Evolutionary conservation across 768 basidiomycete genomes (phyloP).

Genomic region (Omphalotus guepiniiformis): DNA sequence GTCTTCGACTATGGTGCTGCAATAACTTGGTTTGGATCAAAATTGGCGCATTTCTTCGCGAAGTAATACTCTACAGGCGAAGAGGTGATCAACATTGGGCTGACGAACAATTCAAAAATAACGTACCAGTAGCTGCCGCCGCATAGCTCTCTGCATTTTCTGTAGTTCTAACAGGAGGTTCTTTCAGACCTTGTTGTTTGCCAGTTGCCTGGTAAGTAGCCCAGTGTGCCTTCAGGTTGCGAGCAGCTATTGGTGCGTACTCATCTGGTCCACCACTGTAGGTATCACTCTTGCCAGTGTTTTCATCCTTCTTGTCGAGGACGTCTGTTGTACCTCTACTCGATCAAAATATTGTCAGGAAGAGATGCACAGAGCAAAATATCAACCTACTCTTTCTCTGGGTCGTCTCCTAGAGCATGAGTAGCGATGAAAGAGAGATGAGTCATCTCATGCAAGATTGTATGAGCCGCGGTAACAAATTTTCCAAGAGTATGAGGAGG

Average conservation of each 20-base stretch:
- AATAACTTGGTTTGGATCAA: background rate
- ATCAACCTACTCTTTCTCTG: too few relatives aligned
- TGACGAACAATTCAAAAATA: background rate
- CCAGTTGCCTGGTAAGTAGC: background rate
- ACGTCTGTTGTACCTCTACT: background rate
- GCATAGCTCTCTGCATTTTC: background rate
- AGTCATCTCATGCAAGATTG: background rate
- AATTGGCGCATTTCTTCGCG: background rate
- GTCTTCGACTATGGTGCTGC: too few relatives aligned
- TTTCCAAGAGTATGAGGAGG: background rate
- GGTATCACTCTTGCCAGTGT: background rate
- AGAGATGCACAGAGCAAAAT: background rate
- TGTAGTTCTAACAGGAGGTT: background rate
- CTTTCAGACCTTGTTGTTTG: background rate
- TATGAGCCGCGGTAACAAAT: background rate
- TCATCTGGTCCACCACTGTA: too few relatives aligned
- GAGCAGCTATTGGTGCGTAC: background rate
- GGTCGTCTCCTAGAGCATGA: background rate
- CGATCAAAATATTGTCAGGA: background rate
- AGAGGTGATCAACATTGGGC: background rate
- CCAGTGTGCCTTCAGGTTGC: background rate
- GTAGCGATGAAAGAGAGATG: background rate
- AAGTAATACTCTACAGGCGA: background rate
- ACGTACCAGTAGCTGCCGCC: background rate
- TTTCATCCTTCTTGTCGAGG: background rate